Evolutionary conservation across 2,329 filamentous ascomycete genomes (phyloP), one percentile per base, ranked within the genome.

Genomic region (Fusarium compactum): DNA sequence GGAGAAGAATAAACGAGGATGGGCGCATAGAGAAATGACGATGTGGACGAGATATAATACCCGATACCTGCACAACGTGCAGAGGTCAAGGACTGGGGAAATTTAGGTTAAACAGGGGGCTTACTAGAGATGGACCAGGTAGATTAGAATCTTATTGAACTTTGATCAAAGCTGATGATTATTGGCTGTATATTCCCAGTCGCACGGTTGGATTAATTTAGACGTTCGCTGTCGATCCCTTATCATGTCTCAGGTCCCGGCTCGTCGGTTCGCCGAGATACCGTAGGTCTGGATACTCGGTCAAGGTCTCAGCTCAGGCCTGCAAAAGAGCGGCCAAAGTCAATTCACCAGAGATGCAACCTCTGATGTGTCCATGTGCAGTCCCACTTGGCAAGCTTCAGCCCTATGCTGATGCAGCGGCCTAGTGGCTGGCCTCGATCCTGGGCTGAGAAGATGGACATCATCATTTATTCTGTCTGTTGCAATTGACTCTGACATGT

Each of bases 371-470:
- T 58, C 40, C 50, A 66, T 22, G 41, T 58, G 34, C 50, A 66
- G 65, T 70, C 69, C 62, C 69, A 70, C 66, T 67, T 58, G 62
- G 38, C 44, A 67, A 72, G 51, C 59, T 67, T 72, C 70, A 72
- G 70, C 70, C 70, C 69, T 72, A 72, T 45, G 48, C 27, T 52
- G 34, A 38, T 38, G 34, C 34, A 38, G 34, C 34, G 18, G 18
- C 18, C 34, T 38, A 38, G 34, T n/a, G 34, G 34, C 34, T 38
- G 34, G 34, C 34, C 34, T 38, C 18, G 34, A 38, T 47, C 59
- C 62, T 56, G 65, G 62, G 69, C 60, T 66, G 58, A 56, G 30
- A 27, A 20, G 32, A 51, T 24, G 29, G 18, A 51, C 32, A 59
- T 29, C 27, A 18, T 52, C 62, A 46, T 51, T 50, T 25, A 45